A percentile compares a stretch with the other conserved stretches of the same genome.
Conservation (phyloP, 768 basidiomycete genomes). For the Mycena maculata region DNA sequence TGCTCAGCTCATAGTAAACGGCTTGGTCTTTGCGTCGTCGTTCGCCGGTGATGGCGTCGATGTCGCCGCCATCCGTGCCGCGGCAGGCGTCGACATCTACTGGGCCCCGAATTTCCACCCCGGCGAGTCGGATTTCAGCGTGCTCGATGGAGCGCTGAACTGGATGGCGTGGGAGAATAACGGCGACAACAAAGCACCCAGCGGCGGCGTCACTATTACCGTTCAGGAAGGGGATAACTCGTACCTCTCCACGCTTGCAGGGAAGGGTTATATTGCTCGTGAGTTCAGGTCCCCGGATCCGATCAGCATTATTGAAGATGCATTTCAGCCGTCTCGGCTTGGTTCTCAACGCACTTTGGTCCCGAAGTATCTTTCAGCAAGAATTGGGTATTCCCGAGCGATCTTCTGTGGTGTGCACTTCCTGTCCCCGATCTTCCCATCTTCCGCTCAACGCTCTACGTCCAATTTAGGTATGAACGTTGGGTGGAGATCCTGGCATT, state of each 20-base stretch:
- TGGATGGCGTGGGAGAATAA: conserved; percentile 36
- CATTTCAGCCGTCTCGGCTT: conserved; percentile 54
- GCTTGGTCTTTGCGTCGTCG: conserved; percentile 55
- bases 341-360: conserved; percentile 56
- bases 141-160: conserved; percentile 35
- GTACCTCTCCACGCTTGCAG: conserved; percentile 24
- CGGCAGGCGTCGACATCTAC: conserved; percentile 25
- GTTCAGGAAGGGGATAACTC: conserved; percentile 25
- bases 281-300: conserved; percentile 1
- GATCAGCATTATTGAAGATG: neutral
- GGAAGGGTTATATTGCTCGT: conserved; percentile 38
- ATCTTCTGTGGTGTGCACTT: conserved; percentile 35
- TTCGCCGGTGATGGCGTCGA: conserved; percentile 55
- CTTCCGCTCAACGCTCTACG: no score
- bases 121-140: conserved; percentile 27
- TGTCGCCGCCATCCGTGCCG: conserved; percentile 19
- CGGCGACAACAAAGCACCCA: conserved; percentile 35
- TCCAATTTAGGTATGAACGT: no score
- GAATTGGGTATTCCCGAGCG: conserved; percentile 39
- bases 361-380: conserved; percentile 37
- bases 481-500: conserved; percentile 33
- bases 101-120: conserved; percentile 37
- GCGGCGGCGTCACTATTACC: conserved; percentile 23
- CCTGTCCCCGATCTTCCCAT: no score
- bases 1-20: conserved; percentile 51